Conservation (phyloP, 2,329 filamentous ascomycete genomes). For the Bipolaris gigantea region DNA sequence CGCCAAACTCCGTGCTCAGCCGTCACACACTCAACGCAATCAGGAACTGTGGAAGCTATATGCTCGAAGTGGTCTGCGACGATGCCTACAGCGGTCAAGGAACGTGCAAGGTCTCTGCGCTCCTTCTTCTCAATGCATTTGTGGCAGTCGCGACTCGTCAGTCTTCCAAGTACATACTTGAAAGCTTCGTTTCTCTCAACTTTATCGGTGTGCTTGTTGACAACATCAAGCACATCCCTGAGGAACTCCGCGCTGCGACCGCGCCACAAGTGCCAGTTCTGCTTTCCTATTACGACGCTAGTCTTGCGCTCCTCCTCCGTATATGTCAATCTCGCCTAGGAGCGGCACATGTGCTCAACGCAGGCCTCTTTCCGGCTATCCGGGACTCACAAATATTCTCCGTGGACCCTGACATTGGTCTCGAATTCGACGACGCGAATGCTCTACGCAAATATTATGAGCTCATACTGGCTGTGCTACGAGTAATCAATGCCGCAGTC, state of each 20-base stretch:
- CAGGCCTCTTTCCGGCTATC: conserved; percentile 80
- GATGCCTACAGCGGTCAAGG: conserved; percentile 86
- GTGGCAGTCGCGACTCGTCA: conserved; percentile 73
- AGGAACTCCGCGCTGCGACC: conserved; percentile 57
- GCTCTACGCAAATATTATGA: conserved; percentile 82
- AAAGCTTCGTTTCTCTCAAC: conserved; percentile 80
- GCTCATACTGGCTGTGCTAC: conserved; percentile 76
- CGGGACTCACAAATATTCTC: conserved; percentile 83
- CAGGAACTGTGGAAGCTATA: conserved; percentile 75
- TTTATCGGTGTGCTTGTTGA: conserved; percentile 90
- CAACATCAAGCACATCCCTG: conserved; percentile 74
- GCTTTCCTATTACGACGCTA: conserved; percentile 68
- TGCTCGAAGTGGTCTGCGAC: conserved; percentile 87
- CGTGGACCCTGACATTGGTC: conserved; percentile 88
- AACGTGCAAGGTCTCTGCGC: conserved; percentile 78
- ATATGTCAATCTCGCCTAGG: conserved; percentile 83
- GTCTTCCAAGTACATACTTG: conserved; percentile 73
- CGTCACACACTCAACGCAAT: conserved; percentile 66
- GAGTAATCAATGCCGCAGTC: conserved; percentile 80
- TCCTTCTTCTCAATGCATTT: conserved; percentile 79
- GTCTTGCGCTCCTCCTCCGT: conserved; percentile 79
- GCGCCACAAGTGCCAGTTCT: conserved; percentile 56
- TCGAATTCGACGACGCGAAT: conserved; percentile 68
- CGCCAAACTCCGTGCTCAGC: conserved; percentile 36
- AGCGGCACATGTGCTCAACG: conserved; percentile 83